Evolutionary conservation across 164 flowering plant species (phyloP), one percentile per base, ranked within the genome.

Genomic region (Liriodendron chinense): DNA sequence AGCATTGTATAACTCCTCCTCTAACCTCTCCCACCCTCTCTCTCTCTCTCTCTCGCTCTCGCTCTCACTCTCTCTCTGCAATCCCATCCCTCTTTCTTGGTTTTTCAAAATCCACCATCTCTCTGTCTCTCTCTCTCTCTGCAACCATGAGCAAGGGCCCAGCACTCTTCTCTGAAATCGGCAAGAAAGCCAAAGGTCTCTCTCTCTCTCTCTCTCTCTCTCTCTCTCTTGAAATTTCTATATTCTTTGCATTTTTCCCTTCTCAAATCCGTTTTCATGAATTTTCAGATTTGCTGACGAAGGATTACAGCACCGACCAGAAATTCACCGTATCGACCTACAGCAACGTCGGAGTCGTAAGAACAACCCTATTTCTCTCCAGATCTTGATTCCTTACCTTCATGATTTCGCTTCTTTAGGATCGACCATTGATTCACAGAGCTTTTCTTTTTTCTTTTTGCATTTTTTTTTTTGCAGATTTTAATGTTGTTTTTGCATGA

Each of bases 251-350:
- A n/a, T 69, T 69, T 70, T 70, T 22, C 53, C 9, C 9, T 18
- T 20, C 26, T 69, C 20, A 24, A 49, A 10, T 70, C 24, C 26
- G n/a, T 71, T 23, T 34, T 68, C 10, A n/a, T 12, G 61, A 50
- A 75, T 59, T 78, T 28, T 23, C 74, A 83, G 85, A 83, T 79
- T 77, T 83, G 65, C 77, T 83, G 14, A 79, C 79, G 9, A 81
- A 70, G 80, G 85, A 81, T 69, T 83, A 81, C 73, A 81, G 77
- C 75, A 77, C 65, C 47, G 85, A 81, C 62, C 83, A 83, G 79
- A 83, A 83, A 72, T 75, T 83, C 80, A 61, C 80, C 34, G 61
- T 83, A 21, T 23, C 83, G 1, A 78, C 80, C n/a, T 53, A 65
- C 77, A 77, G 75, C 57, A 74, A 69, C 57, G 63, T 69, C 5